phyloP scores from a whole-genome alignment of 2,329 filamentous ascomycete species.

The Fusarium nygamai region DNA sequence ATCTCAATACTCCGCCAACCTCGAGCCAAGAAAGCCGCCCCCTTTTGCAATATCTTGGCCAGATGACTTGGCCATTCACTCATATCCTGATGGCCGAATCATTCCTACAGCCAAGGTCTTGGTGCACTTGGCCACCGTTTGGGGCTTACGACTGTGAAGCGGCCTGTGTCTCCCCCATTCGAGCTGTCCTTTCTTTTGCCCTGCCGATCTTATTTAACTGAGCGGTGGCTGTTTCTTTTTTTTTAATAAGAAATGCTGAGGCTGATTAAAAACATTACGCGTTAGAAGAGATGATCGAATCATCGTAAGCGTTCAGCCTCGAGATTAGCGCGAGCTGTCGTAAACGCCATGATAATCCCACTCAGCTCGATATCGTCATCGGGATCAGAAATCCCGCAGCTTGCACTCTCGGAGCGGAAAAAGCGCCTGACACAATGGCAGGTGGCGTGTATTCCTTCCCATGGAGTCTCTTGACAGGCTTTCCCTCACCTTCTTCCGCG shows the following conservation, averaged over 20 bases:
- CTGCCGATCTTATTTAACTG: neutral
- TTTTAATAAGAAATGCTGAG: neutral
- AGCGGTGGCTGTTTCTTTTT: neutral
- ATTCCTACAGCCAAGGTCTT: slow-evolving; percentile 23
- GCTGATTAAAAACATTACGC: neutral
- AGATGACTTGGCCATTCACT: neutral
- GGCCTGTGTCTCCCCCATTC: neutral
- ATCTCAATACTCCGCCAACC: slow-evolving; percentile 1
- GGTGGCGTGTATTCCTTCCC: neutral
- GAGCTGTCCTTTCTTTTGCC: neutral
- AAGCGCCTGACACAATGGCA: neutral
- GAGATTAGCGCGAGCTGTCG: neutral
- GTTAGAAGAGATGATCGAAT: neutral
- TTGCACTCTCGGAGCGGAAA: neutral
- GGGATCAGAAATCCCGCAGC: slow-evolving; percentile 4
- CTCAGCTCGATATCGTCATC: neutral
- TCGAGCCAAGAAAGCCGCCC: slow-evolving; percentile 13
- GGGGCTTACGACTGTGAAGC: neutral
- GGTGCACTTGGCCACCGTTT: slow-evolving; percentile 15
- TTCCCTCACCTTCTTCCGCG: neutral
- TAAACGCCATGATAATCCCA: neutral
- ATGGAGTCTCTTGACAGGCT: too few species aligned
- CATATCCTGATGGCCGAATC: neutral
- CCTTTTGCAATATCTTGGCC: slow-evolving; percentile 6
- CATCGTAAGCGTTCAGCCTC: neutral